Conservation (phyloP, 1,284 basidiomycete species). For the Dichomitus squalens region DNA sequence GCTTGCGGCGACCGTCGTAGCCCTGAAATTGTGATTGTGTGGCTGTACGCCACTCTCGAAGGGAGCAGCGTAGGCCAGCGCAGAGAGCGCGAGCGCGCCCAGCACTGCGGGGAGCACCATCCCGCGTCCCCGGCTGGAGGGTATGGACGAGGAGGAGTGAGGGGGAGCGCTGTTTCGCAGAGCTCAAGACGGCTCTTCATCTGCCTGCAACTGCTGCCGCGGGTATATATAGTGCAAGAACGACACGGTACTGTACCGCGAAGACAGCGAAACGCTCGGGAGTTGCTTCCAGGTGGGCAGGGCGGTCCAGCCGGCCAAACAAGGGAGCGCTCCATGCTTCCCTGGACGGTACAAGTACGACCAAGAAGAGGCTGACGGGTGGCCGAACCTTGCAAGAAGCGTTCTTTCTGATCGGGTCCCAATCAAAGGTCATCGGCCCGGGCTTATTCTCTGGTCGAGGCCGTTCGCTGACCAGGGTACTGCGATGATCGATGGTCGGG, state of each 20-base stretch:
- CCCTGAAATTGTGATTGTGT: slow-evolving; percentile 14
- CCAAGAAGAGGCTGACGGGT: slow-evolving; percentile 12
- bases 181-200: background rate
- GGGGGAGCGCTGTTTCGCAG: no score
- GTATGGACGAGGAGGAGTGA: background rate
- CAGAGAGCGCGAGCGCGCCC: slow-evolving; percentile 11
- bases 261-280: background rate
- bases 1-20: background rate
- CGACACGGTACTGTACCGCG: background rate
- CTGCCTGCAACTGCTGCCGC: background rate
- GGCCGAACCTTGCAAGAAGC: background rate
- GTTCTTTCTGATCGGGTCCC: background rate
- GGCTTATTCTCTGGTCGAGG: background rate
- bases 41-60: slow-evolving; percentile 16
- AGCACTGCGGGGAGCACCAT: slow-evolving; percentile 16
- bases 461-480: background rate
- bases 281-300: background rate
- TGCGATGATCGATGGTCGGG: background rate
- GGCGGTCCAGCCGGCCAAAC: slow-evolving; percentile 2
- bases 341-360: background rate
- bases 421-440: background rate
- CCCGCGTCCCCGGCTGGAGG: background rate
- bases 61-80: slow-evolving; percentile 11
- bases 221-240: background rate
- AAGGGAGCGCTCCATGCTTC: slow-evolving; percentile 2